Base-by-base conservation (phyloP, 2,329 filamentous ascomycete species). In the Penicillium glabrum region DNA sequence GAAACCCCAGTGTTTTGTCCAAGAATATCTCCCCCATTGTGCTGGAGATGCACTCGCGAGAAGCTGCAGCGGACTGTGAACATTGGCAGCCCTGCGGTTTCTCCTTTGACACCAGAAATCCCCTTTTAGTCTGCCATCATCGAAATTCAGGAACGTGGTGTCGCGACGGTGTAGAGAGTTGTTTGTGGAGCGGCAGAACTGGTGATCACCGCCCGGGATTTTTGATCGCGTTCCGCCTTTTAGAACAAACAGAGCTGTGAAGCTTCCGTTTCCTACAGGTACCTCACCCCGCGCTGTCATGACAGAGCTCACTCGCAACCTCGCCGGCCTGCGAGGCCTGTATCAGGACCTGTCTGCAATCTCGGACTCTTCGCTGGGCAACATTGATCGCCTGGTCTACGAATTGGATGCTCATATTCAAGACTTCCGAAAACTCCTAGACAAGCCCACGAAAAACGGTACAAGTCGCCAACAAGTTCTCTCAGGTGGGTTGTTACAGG, bases 291-390 rank as follows among this genome's bases (percentile, higher is more conserved):
- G 59, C 58, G 58, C 58, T 61, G 62, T 56, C 46, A 63, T 65
- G 62, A 57, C 55, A 61, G 86, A 88, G 73, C 87, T 89, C 70
- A 80, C 86, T 72, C 87, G 87, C 72, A 86, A 84, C 70, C 82
- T 96, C 70, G 88, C 88, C 70, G 85, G 87, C 75, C 86, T 98
- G 69, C 87, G 93, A 79, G 87, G 86, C 74, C 86, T 99, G 67
- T 90, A 96, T 75, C 86, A 89, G 73, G 92, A 96, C 77, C 86
- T 99, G 60, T 80, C 89, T 65, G 87, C 89, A 56, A 82, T 95
- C 66, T 85, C 86, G 61, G 88, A 95, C 68, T 85, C 86, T 55
- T 85, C 88, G 27, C 76, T 91, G 51, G 82, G 87, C 31, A 86
- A 88, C 60, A 77, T 90, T 39, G 87, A 93, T 60, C 86, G 91